These are phyloP conservation scores for Hanseniaspora osmophila DNA, from an alignment of 805 yeast genomes.

Conservation along the genomic window DNA sequence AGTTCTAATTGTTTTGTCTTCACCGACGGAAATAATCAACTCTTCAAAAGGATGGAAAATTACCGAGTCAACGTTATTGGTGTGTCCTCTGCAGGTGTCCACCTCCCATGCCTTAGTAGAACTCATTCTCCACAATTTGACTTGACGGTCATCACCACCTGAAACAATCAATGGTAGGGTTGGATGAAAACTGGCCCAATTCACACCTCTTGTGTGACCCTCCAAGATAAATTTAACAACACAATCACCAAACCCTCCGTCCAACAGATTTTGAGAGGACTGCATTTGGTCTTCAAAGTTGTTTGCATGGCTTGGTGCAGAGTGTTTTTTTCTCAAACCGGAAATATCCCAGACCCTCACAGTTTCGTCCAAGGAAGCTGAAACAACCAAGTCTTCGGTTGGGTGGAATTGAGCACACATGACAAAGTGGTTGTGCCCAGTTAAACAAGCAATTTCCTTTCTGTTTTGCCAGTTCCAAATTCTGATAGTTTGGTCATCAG, in stretches of 20 bases:
- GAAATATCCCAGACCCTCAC: slow-evolving; percentile 98
- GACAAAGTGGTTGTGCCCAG: slow-evolving; percentile 97
- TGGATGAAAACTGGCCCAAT: slow-evolving; percentile 97
- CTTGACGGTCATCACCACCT: slow-evolving; percentile 90
- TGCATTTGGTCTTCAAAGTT: slow-evolving; percentile 30
- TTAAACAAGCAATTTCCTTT: slow-evolving; percentile 88
- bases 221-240: slow-evolving; percentile 89
- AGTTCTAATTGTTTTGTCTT: slow-evolving; percentile 88
- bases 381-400: slow-evolving; percentile 81
- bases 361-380: slow-evolving; percentile 95
- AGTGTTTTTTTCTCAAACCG: slow-evolving; percentile 86
- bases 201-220: slow-evolving; percentile 97
- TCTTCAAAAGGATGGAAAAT: slow-evolving; percentile 90
- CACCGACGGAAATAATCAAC: slow-evolving; percentile 81
- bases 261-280: slow-evolving; percentile 57
- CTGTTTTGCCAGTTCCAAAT: slow-evolving; percentile 99
- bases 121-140: slow-evolving; percentile 94
- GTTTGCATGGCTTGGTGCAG: slow-evolving; percentile 49
- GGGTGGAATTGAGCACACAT: slow-evolving; percentile 98
- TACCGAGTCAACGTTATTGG: slow-evolving; percentile 79
- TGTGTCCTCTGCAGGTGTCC: slow-evolving; percentile 95
- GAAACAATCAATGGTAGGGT: slow-evolving; percentile 87
- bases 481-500: slow-evolving; percentile 96
- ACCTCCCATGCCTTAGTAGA: slow-evolving; percentile 98
- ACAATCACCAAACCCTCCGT: slow-evolving; percentile 92